Conservation (phyloP, 768 basidiomycete species). For the Sarcodon aspratus region DNA sequence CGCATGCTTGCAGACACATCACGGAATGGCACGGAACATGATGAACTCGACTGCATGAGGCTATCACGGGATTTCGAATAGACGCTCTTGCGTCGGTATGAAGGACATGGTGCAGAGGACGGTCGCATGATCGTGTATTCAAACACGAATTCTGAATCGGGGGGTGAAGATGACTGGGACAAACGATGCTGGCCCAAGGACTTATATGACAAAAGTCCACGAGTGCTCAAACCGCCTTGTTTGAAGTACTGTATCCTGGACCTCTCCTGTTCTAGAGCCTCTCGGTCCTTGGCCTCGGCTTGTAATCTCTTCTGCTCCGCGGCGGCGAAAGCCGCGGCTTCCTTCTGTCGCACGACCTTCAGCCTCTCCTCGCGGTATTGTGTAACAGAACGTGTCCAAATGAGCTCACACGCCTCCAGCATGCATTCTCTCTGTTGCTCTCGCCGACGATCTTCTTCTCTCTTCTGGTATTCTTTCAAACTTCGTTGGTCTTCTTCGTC, state of each 20-base stretch:
- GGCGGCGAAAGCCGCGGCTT: conserved; percentile 7
- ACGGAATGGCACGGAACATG: conserved; percentile 36
- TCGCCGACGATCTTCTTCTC: conserved; percentile 21
- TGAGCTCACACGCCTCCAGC: conserved; percentile 12
- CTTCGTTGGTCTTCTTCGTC: conserved; percentile 32
- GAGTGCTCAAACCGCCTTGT: not conserved
- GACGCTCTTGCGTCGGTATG: too few species aligned
- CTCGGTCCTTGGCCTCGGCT: conserved; percentile 12
- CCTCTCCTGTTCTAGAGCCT: conserved; percentile 4
- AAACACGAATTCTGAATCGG: too few species aligned
- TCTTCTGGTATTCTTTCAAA: conserved; percentile 22
- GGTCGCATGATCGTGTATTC: too few species aligned
- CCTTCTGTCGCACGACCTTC: conserved; percentile 9
- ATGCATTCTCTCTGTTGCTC: conserved; percentile 18
- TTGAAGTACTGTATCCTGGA: not conserved
- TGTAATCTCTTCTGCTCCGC: conserved; percentile 9
- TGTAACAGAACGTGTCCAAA: conserved; percentile 15
- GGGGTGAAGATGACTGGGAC: not conserved
- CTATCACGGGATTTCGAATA: not conserved
- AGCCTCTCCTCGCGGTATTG: conserved; percentile 13
- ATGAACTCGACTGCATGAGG: not conserved
- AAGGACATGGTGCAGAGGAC: too few species aligned
- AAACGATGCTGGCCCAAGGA: not conserved
- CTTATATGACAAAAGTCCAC: not conserved
- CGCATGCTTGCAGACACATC: conserved; percentile 48